Conservation (phyloP, 1,284 basidiomycete species). For the Ganoderma sinense region DNA sequence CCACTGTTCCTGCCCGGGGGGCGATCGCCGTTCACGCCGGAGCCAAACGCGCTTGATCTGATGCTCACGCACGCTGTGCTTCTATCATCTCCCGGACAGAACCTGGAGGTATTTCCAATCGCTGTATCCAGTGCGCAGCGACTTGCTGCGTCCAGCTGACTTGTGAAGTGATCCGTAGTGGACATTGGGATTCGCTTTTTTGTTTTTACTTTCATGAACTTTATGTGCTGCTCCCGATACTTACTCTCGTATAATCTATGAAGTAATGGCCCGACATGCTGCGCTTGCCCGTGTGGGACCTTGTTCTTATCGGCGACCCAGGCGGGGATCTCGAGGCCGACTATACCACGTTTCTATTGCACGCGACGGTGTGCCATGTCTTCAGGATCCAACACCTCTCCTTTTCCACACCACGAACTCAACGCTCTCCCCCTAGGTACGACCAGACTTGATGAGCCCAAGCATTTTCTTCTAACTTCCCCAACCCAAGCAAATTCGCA, state of each 20-base stretch:
- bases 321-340: not conserved
- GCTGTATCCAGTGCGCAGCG: too few relatives aligned
- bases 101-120: too few relatives aligned
- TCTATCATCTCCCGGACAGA: too few relatives aligned
- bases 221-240: not conserved
- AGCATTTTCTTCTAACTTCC: too few relatives aligned
- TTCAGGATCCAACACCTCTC: not conserved
- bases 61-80: not conserved
- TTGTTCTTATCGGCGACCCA: not conserved
- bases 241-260: not conserved
- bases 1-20: conserved; percentile 57
- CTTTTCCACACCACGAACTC: not conserved
- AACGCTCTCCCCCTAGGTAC: not conserved
- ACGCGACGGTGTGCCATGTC: not conserved
- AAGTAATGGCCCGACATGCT: not conserved
- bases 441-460: not conserved
- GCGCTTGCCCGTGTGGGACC: not conserved
- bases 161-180: not conserved
- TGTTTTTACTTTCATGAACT: not conserved
- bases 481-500: too few relatives aligned
- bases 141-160: too few relatives aligned
- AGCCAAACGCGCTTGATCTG: conserved; percentile 31
- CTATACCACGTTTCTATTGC: not conserved
- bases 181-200: not conserved
- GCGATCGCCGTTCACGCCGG: conserved; percentile 69